Evolutionary conservation across 2,329 filamentous ascomycete genomes (phyloP).

Genomic region (Dothideomycetes sp.): DNA sequence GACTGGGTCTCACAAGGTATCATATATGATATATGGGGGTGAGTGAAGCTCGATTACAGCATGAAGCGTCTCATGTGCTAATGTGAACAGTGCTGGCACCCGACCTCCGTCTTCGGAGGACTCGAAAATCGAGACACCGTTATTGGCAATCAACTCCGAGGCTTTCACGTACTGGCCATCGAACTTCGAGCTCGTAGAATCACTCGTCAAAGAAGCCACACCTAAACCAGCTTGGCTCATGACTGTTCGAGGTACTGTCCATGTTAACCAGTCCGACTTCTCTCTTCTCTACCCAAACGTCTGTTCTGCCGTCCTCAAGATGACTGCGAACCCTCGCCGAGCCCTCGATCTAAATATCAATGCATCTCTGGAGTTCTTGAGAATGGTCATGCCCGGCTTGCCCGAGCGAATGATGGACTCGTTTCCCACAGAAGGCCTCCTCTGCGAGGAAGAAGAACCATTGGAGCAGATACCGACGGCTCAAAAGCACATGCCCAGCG

Average conservation of each 20-base stretch:
- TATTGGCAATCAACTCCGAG: constrained; percentile 55
- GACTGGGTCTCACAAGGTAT: constrained; percentile 51
- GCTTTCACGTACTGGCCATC: constrained; percentile 60
- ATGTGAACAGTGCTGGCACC: constrained; percentile 28
- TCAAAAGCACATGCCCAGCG: constrained; percentile 35
- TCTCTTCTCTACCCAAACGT: constrained; percentile 51
- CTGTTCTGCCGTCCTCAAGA: constrained; percentile 49
- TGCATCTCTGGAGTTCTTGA: constrained; percentile 51
- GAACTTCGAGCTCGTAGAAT: constrained; percentile 49
- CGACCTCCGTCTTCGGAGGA: constrained; percentile 28
- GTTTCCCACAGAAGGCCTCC: constrained; percentile 42
- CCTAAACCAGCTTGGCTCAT: constrained; percentile 32
- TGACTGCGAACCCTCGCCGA: constrained; percentile 50
- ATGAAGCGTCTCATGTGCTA: background rate
- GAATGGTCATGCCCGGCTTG: constrained; percentile 40
- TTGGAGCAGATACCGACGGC: constrained; percentile 39
- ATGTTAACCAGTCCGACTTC: constrained; percentile 57
- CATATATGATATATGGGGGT: constrained; percentile 57
- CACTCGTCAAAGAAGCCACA: constrained; percentile 47
- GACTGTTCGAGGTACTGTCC: constrained; percentile 48
- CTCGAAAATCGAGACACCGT: constrained; percentile 34
- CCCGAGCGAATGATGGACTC: constrained; percentile 35
- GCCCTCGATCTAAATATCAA: constrained; percentile 54
- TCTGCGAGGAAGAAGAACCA: constrained; percentile 24
- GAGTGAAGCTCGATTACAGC: constrained; percentile 16